Base-by-base conservation (phyloP, 768 basidiomycete species). In the Brasilioporus rufonigricans region DNA sequence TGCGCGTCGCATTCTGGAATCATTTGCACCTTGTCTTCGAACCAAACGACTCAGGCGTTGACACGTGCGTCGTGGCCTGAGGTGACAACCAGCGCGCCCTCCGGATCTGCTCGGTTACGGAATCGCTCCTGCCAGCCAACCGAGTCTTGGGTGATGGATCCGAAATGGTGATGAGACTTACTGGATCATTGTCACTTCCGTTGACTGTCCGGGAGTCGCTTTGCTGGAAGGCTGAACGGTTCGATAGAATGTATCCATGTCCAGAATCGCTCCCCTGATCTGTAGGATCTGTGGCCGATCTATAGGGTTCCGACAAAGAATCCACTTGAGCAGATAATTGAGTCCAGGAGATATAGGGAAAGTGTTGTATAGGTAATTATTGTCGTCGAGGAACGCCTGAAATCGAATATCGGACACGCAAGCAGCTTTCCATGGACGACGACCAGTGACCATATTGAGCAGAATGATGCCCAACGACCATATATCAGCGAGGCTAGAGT, bases 381-480 rank as follows among this genome's bases (percentile, higher is more conserved):
- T 51, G 1, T 65, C 58, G 6, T 56, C 48, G 2, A 65, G 53
- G 40, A 57, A 65, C 4, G 57, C 57, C 19, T 19, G 38, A 38
- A 63, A 65, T 9, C 50, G 18, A 23, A 1, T 8, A 9, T 65
- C 57, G 19, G 64, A 33, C 5, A 4, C n/a, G 26, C 26, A 18
- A 16, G 63, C 64, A 9, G 9, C 16, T 9, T 19, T 55, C 63
- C 63, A 66, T 6, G 55, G 64, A 32, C 50, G 56, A 48, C 46
- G 63, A 18, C 86, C 85, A 51, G 85, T 85, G 44, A 89, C 83
- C 73, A 96, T 81, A 70, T 92, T 94, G 60, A 87, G 78, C 51
- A 96, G 79, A 58, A 96, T 88, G 57, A 96, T 79, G 19, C 87
- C 88, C 23, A 89, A 69, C 9, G 87, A 77, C 88, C 88, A 89